A percentile compares a stretch with the other conserved stretches of the same genome.
Conservation (phyloP, 345 rosid genomes). For the Xanthoceras sorbifolium region DNA sequence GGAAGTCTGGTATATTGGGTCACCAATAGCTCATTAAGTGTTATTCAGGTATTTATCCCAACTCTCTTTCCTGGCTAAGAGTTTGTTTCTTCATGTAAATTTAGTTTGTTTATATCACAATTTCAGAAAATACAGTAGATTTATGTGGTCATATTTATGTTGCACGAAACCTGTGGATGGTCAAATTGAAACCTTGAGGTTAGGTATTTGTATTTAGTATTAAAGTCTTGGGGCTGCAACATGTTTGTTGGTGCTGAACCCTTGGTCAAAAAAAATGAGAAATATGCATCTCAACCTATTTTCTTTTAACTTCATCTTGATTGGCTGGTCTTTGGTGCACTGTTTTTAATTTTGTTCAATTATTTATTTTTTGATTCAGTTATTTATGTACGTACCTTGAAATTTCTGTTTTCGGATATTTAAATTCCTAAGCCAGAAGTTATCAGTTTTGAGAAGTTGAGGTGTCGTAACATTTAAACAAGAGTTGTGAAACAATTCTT, state of each 20-base stretch:
- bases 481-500: background rate
- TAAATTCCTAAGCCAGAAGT: background rate
- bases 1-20: slow-evolving; percentile 93
- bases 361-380: background rate
- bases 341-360: background rate
- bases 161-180: background rate
- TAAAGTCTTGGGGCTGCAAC: background rate
- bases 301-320: background rate
- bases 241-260: background rate
- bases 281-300: background rate
- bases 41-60: slow-evolving; percentile 63
- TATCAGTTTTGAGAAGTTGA: slow-evolving; percentile 1
- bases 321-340: background rate
- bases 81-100: background rate
- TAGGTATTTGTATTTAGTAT: no score
- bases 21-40: slow-evolving; percentile 71
- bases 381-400: background rate
- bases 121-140: background rate
- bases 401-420: background rate
- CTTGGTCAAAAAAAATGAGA: background rate
- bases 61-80: background rate
- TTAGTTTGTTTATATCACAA: background rate
- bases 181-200: background rate
- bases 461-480: background rate
- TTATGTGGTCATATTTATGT: background rate